Base-by-base conservation (phyloP, 768 basidiomycete species). In the Coprinellus micaceus region DNA sequence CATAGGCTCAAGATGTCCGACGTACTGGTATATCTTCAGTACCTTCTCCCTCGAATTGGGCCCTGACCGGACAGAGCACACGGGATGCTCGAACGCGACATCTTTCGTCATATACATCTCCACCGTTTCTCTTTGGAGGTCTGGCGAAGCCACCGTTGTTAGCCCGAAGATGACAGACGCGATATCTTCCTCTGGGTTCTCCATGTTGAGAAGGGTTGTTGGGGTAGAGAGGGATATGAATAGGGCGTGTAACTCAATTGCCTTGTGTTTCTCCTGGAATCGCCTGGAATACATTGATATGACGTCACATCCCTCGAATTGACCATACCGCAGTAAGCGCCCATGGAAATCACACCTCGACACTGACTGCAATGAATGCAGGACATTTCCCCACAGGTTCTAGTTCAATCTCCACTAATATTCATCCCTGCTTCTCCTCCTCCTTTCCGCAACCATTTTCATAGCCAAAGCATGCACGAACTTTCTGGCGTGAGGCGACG, bases 21-120 rank as follows among this genome's bases (percentile, higher is more conserved):
- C 78, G 28, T 56, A 82, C 79, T 85, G 82, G 64, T 82, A 85
- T 28, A 87, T 74, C 10, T 74, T 82, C 2, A 86, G 71, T 25
- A 88, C 71, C 19, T 71, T 68, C 17, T 82, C 77, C 51, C 85
- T 75, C 15, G 85, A 85, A 52, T 75, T 74, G n/a, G 77, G 74
- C 0, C 64, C 75, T 3, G 77, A 67, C 2, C 64, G 53, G 13
- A 87, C 77, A 40, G 69, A 65, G 71, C 78, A 85, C 25, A 87
- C 55, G 0, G 86, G 83, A 65, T 88, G 84, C 39, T 73, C 76
- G 64, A 88, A 83, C 2, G 71, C 75, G 24, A 82, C 83, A 58
- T 88, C 78, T 2, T 71, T 67, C 4, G 77, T 72, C 67, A 82
- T 82, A 62, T 83, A 86, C 46, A 71, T 77, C 12, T 64, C 65